Conservation (phyloP, 202 grass and related monocot genomes). For the Elaeis oleifera region DNA sequence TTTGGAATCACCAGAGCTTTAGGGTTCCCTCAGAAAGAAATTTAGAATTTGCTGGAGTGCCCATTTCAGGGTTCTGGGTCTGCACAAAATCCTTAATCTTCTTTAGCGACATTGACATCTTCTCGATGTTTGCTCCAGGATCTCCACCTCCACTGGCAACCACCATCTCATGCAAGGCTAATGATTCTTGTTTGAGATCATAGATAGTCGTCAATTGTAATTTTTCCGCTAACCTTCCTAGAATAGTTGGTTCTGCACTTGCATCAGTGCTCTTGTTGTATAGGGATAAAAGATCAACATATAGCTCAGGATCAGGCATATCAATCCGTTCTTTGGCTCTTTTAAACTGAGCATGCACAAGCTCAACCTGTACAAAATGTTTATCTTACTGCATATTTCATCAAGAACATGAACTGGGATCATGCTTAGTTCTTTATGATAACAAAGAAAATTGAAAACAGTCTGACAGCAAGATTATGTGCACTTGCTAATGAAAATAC, state of each 20-base stretch:
- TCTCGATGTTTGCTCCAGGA: slow-evolving; percentile 70
- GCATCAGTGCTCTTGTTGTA: slow-evolving; percentile 45
- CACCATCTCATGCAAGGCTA: slow-evolving; percentile 86
- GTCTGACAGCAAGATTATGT: too few relatives aligned
- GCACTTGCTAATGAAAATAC: too few relatives aligned
- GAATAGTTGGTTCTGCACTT: slow-evolving; percentile 37
- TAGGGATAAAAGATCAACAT: slow-evolving; percentile 47
- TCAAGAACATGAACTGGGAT: too few relatives aligned
- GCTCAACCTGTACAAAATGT: slow-evolving; percentile 54
- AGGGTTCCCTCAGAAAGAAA: slow-evolving; percentile 21
- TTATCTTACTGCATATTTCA: neutral
- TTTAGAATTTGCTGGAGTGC: slow-evolving; percentile 32
- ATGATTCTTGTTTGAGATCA: slow-evolving; percentile 82
- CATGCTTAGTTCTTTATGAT: too few relatives aligned
- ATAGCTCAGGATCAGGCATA: slow-evolving; percentile 50
- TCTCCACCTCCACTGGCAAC: slow-evolving; percentile 52
- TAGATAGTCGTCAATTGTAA: slow-evolving; percentile 61
- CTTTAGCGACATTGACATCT: slow-evolving; percentile 83
- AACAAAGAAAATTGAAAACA: too few relatives aligned
- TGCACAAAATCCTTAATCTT: slow-evolving; percentile 89
- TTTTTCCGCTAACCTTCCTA: slow-evolving; percentile 49
- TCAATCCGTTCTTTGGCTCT: slow-evolving; percentile 57
- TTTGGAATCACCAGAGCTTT: slow-evolving; percentile 41
- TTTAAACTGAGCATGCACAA: slow-evolving; percentile 65
- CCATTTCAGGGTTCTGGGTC: slow-evolving; percentile 75